Evolutionary conservation across 106 monocot genomes (phyloP), one percentile per base, ranked within the genome.

Genomic region (Xerophyta viscosa): DNA sequence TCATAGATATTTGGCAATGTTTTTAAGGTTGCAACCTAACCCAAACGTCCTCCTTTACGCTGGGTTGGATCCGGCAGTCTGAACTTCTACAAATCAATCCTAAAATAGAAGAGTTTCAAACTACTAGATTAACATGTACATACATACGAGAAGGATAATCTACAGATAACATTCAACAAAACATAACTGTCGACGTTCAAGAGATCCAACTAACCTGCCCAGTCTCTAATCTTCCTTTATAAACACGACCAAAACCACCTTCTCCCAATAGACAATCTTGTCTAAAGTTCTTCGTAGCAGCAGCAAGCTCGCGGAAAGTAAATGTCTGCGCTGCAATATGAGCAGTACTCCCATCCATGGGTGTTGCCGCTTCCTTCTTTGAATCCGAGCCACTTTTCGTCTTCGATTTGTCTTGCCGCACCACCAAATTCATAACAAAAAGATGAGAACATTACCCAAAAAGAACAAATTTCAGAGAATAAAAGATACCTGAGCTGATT

Each of bases 171-270:
- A n/a, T n/a, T n/a, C n/a, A n/a, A n/a, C n/a, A n/a, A n/a, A n/a
- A n/a, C n/a, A n/a, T n/a, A n/a, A n/a, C n/a, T n/a, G n/a, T n/a
- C n/a, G n/a, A n/a, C n/a, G n/a, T n/a, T n/a, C n/a, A 36, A 10
- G 8, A 31, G 27, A 54, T 31, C 14, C 1, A 33, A 46, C 54
- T 52, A 37, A 80, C 80, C 80, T 80, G 80, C 18, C 75, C 80
- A 59, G 26, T 62, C 52, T 75, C n/a, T n/a, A n/a, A n/a, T n/a
- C n/a, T n/a, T n/a, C n/a, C n/a, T n/a, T n/a, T n/a, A n/a, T n/a
- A n/a, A 8, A 80, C 80, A 48, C 66, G 80, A 36, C 80, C 80
- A 53, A 80, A 80, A 44, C 80, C 80, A 14, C 80, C 80, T 66
- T 75, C 80, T n/a, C 80, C 80, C 62, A 80, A 44, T 33, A 80